Percentiles rank a stretch among this genome's conserved stretches.
Conservation (phyloP, 2,329 filamentous ascomycete species). For the Pseudogymnoascus sp. region DNA sequence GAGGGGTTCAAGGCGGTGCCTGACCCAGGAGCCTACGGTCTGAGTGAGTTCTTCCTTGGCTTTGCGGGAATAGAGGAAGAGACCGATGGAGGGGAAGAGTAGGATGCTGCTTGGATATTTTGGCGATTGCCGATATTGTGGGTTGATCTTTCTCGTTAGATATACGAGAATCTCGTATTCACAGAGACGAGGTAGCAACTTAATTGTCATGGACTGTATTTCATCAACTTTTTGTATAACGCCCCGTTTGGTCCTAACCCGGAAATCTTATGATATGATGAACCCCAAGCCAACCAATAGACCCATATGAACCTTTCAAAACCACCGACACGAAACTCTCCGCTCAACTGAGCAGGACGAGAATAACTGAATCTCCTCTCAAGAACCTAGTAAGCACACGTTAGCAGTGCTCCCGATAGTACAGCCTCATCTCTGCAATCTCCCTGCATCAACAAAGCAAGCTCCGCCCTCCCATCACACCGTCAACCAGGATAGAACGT, state of each 20-base stretch:
- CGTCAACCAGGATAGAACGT: slow-evolving; percentile 11
- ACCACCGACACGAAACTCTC: slow-evolving; percentile 8
- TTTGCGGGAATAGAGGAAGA: slow-evolving; percentile 42
- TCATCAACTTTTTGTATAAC: slow-evolving; percentile 19
- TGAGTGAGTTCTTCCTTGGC: slow-evolving; percentile 75
- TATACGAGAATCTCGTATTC: not conserved
- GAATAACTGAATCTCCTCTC: slow-evolving; percentile 30
- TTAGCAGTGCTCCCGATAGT: not conserved
- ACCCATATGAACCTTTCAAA: slow-evolving; percentile 9
- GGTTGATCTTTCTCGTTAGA: slow-evolving; percentile 1
- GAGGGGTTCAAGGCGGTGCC: slow-evolving; percentile 64
- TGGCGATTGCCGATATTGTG: slow-evolving; percentile 7
- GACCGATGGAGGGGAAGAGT: slow-evolving; percentile 12
- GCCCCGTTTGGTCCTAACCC: slow-evolving; percentile 7
- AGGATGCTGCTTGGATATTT: not conserved
- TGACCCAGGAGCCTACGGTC: slow-evolving; percentile 66
- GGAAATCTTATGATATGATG: slow-evolving; percentile 9
- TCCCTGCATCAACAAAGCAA: not conserved
- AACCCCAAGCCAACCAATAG: slow-evolving; percentile 8
- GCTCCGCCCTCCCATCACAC: not conserved
- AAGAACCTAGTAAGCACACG: slow-evolving; percentile 23
- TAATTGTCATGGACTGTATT: slow-evolving; percentile 10
- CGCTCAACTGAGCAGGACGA: slow-evolving; percentile 28
- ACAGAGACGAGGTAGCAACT: not conserved
- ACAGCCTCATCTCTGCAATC: slow-evolving; percentile 7